phyloP scores from a whole-genome alignment of 495 filamentous ascomycete genomes.

The Coniosporium apollinis region DNA sequence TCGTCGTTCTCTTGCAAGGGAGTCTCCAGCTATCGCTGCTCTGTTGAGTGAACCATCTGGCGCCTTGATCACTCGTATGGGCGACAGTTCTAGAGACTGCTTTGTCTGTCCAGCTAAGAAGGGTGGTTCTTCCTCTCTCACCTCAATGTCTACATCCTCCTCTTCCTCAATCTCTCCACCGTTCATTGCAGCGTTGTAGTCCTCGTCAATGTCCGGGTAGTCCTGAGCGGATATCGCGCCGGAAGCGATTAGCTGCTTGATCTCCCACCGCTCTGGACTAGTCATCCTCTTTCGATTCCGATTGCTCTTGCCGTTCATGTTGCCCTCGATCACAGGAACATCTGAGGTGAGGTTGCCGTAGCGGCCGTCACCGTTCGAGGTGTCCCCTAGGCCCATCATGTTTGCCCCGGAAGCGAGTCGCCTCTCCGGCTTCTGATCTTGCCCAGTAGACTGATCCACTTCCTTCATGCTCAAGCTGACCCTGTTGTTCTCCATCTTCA shows the following conservation, averaged over 20 bases:
- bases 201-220: slow-evolving; percentile 88
- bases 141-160: slow-evolving; percentile 94
- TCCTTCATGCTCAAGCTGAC: slow-evolving; percentile 94
- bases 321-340: slow-evolving; percentile 50
- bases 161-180: slow-evolving; percentile 87
- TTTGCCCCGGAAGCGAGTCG: slow-evolving; percentile 85
- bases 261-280: slow-evolving; percentile 93
- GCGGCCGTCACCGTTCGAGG: slow-evolving; percentile 23
- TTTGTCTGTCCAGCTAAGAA: slow-evolving; percentile 95
- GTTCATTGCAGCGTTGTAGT: slow-evolving; percentile 73
- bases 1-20: slow-evolving; percentile 76
- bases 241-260: slow-evolving; percentile 87
- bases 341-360: slow-evolving; percentile 42
- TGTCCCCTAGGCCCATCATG: slow-evolving; percentile 58
- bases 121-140: slow-evolving; percentile 88
- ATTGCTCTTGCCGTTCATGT: slow-evolving; percentile 34
- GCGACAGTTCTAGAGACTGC: slow-evolving; percentile 82
- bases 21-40: slow-evolving; percentile 82
- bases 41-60: slow-evolving; percentile 92
- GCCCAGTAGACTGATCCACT: slow-evolving; percentile 79
- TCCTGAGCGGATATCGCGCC: slow-evolving; percentile 80
- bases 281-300: slow-evolving; percentile 77
- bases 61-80: slow-evolving; percentile 91
- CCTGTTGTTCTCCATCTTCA: slow-evolving; percentile 63
- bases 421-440: slow-evolving; percentile 65